Conservation (phyloP, 73 alveolate genomes). For the Diophrys sp. region DNA sequence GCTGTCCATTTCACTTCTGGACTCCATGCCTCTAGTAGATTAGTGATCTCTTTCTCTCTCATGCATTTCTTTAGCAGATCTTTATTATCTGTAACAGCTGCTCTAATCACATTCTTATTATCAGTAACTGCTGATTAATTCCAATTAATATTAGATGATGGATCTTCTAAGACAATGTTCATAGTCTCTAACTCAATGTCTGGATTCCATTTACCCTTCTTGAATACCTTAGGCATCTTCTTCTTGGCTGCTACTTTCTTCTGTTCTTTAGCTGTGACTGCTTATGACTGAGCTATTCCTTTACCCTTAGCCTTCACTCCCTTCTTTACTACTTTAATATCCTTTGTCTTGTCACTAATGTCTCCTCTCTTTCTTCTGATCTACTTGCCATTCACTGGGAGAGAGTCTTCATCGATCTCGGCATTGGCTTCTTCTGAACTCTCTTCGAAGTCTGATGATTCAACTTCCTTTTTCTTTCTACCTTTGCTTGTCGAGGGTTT, state of each 20-base stretch:
- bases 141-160: conserved; percentile 1
- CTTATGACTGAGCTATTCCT: conserved; percentile 11
- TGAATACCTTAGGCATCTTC: conserved; percentile 61
- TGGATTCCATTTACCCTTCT: conserved; percentile 76
- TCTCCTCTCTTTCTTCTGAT: conserved; percentile 14
- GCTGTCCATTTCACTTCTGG: conserved; percentile 69
- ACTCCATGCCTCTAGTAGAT: conserved; percentile 73
- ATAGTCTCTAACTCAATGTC: conserved; percentile 51
- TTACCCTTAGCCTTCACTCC: conserved; percentile 27
- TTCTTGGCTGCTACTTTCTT: conserved; percentile 44
- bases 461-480: conserved; percentile 40
- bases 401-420: conserved; percentile 31
- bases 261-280: conserved; percentile 21
- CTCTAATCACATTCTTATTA: conserved; percentile 77
- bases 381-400: conserved; percentile 11
- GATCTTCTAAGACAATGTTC: conserved; percentile 44
- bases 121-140: conserved; percentile 22
- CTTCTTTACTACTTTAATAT: conserved; percentile 29
- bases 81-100: conserved; percentile 68
- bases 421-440: conserved; percentile 37
- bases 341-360: conserved; percentile 35
- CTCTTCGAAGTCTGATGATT: conserved; percentile 46
- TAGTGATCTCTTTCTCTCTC: conserved; percentile 53
- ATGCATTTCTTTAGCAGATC: conserved; percentile 64
- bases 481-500: not conserved